Conservation (phyloP, 2,329 filamentous ascomycete genomes). For the Pyricularia sp. region DNA sequence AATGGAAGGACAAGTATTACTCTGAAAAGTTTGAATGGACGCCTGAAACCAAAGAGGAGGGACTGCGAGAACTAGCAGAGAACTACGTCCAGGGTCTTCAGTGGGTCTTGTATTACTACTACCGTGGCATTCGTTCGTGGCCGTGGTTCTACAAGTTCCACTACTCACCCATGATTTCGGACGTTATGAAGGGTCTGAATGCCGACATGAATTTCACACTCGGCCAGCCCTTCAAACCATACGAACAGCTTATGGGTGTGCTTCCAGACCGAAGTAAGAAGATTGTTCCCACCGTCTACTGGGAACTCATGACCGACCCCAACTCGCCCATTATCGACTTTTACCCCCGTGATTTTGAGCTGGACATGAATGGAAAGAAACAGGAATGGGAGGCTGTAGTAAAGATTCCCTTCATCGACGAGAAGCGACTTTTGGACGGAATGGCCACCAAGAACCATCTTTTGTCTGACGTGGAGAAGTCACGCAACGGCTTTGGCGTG, state of each 20-base stretch:
- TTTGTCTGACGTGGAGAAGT: slow-evolving; percentile 68
- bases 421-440: slow-evolving; percentile 71
- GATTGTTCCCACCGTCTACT: slow-evolving; percentile 82
- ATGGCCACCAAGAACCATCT: slow-evolving; percentile 78
- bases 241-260: slow-evolving; percentile 96
- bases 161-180: slow-evolving; percentile 89
- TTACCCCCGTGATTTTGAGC: slow-evolving; percentile 90
- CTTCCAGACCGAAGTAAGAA: slow-evolving; percentile 94
- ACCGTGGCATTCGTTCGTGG: slow-evolving; percentile 94
- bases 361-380: slow-evolving; percentile 99
- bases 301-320: slow-evolving; percentile 83
- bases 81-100: slow-evolving; percentile 97
- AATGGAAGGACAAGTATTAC: slow-evolving; percentile 96
- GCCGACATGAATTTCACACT: slow-evolving; percentile 88
- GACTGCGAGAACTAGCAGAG: slow-evolving; percentile 74
- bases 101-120: slow-evolving; percentile 98
- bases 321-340: slow-evolving; percentile 95
- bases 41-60: slow-evolving; percentile 62
- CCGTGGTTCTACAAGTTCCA: slow-evolving; percentile 97
- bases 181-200: slow-evolving; percentile 78
- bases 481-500: slow-evolving; percentile 83
- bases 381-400: slow-evolving; percentile 99
- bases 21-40: slow-evolving; percentile 82
- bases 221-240: slow-evolving; percentile 90
- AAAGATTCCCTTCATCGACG: slow-evolving; percentile 98